phyloP scores from a whole-genome alignment of 148 eudicot species.

The Rhododendron molle region DNA sequence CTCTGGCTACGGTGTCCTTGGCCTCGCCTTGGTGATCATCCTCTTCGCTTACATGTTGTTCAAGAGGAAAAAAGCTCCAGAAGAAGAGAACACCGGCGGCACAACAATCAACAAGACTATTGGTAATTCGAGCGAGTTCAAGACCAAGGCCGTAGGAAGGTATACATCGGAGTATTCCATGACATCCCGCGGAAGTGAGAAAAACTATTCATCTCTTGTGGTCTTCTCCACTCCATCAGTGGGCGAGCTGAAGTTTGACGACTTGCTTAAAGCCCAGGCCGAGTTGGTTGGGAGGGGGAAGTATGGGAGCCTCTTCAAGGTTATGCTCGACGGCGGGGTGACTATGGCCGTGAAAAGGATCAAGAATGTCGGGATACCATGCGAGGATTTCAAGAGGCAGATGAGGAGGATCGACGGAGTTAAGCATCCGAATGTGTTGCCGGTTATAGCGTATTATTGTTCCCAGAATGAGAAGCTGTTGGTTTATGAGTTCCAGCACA shows the following conservation, averaged over 20 bases:
- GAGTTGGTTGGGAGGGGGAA: conserved; percentile 43
- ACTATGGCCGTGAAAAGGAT: conserved; percentile 46
- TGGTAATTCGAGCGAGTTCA: conserved; percentile 14
- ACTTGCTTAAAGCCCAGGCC: conserved; percentile 42
- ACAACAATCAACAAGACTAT: conserved; percentile 3
- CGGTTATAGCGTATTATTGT: conserved; percentile 41
- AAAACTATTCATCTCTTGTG: conserved; percentile 15
- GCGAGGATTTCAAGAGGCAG: conserved; percentile 35
- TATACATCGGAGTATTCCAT: conserved; percentile 34
- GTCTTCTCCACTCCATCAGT: conserved; percentile 24
- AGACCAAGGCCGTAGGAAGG: conserved; percentile 6
- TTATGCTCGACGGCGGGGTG: conserved; percentile 19
- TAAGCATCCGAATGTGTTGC: conserved; percentile 40
- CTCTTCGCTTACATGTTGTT: conserved; percentile 7
- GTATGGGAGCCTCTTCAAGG: conserved; percentile 44
- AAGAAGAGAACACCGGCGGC: neutral
- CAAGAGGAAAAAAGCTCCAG: conserved; percentile 9
- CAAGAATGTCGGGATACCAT: conserved; percentile 35
- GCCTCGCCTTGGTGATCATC: conserved; percentile 15
- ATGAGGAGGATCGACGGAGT: conserved; percentile 31
- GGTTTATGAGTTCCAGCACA: conserved; percentile 46
- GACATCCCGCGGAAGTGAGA: conserved; percentile 21
- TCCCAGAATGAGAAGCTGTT: conserved; percentile 45
- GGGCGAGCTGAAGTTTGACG: conserved; percentile 36
- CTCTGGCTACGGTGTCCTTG: conserved; percentile 24